phyloP scores from a whole-genome alignment of 805 yeast genomes.

The Torulaspora maleeae region DNA sequence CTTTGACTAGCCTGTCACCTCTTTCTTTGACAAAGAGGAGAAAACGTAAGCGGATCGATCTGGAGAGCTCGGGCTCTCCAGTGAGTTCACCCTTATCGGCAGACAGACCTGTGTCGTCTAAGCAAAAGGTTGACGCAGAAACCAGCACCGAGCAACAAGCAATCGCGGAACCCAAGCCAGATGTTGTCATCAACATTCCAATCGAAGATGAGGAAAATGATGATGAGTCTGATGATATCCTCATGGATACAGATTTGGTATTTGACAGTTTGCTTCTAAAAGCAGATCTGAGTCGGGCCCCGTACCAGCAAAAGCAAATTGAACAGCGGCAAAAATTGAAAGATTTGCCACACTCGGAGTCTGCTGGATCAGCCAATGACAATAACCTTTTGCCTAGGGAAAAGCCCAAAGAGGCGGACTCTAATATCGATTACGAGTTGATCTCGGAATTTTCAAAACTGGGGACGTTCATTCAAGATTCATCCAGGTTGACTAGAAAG shows the following conservation, averaged over 20 bases:
- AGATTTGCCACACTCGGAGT: constrained; percentile 6
- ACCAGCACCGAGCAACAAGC: background rate
- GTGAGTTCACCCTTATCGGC: constrained; percentile 1
- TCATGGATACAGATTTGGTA: constrained; percentile 31
- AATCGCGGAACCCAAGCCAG: background rate
- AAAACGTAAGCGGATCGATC: constrained; percentile 11
- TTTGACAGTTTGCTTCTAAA: constrained; percentile 30
- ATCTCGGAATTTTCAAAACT: constrained; percentile 22
- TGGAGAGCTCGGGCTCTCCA: background rate
- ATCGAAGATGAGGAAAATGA: constrained; percentile 7
- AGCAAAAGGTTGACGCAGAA: background rate
- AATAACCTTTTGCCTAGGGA: background rate
- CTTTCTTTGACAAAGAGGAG: constrained; percentile 1
- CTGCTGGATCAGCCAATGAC: background rate
- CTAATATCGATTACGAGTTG: constrained; percentile 19
- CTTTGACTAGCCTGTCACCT: background rate
- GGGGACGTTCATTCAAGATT: constrained; percentile 19
- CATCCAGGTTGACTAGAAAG: background rate
- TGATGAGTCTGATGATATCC: constrained; percentile 18
- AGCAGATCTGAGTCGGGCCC: constrained; percentile 13
- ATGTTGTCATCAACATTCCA: constrained; percentile 4
- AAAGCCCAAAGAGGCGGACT: constrained; percentile 3
- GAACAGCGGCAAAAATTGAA: constrained; percentile 12
- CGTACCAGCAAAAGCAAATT: constrained; percentile 12
- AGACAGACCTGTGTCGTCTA: background rate